Conservation (phyloP, 192 early-diverging fungal genomes). For the Backusella australiensis region DNA sequence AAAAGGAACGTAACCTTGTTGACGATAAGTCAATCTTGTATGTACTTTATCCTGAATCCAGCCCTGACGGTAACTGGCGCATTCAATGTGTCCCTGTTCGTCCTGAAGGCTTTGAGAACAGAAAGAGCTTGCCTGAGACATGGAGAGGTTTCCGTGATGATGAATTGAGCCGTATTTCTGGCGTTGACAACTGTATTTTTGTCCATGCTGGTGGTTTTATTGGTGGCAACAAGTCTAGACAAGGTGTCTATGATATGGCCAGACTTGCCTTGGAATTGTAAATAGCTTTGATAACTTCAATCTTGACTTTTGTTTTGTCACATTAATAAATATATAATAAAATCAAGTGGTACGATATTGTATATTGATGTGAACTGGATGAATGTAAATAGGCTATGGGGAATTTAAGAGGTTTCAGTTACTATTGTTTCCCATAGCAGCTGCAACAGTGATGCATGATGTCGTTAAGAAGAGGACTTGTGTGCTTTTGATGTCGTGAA, state of each 20-base stretch:
- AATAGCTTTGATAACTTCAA: not conserved
- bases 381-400: not conserved
- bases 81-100: conserved; percentile 69
- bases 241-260: conserved; percentile 72
- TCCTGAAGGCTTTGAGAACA: conserved; percentile 60
- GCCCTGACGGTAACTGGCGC: conserved; percentile 61
- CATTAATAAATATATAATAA: not conserved
- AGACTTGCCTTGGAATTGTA: conserved; percentile 51
- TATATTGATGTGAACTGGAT: not conserved
- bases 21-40: conserved; percentile 60
- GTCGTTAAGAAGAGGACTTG: too few relatives aligned
- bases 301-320: not conserved
- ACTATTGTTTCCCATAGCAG: not conserved
- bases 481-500: too few relatives aligned
- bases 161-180: conserved; percentile 71
- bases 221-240: conserved; percentile 64
- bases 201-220: conserved; percentile 70
- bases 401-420: not conserved
- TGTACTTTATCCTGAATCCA: conserved; percentile 75
- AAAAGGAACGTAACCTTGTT: conserved; percentile 53
- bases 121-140: conserved; percentile 75
- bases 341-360: not conserved
- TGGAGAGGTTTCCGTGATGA: conserved; percentile 85
- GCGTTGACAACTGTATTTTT: conserved; percentile 81
- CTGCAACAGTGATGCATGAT: not conserved